phyloP scores from a whole-genome alignment of 2,329 filamentous ascomycete species.

The Trichoderma oligosporum region DNA sequence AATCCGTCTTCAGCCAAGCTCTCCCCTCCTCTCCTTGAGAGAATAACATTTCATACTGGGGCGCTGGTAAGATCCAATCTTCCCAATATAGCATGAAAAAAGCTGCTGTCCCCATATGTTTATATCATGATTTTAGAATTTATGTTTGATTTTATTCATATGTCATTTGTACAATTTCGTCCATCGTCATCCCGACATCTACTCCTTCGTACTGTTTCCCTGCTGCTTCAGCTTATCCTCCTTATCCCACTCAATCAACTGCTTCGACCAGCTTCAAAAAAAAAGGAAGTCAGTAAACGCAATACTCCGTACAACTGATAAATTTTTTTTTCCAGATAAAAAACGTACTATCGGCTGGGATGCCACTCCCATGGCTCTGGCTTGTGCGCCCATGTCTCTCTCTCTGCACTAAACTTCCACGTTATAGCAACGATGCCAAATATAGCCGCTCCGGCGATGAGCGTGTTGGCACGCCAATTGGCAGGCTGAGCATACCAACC shows the following conservation, averaged over 20 bases:
- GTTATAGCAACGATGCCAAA: slow-evolving; percentile 63
- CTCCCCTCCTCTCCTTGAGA: background rate
- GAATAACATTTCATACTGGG: background rate
- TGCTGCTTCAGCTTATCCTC: slow-evolving; percentile 39
- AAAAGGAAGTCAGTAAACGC: background rate
- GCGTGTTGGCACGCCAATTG: slow-evolving; percentile 94
- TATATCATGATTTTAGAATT: too few relatives aligned
- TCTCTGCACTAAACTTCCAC: slow-evolving; percentile 70
- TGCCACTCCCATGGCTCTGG: slow-evolving; percentile 75
- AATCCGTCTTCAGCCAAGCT: too few relatives aligned
- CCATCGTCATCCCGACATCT: slow-evolving; percentile 16
- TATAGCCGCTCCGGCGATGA: slow-evolving; percentile 66
- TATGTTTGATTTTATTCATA: slow-evolving; percentile 12
- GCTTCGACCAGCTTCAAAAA: slow-evolving; percentile 42
- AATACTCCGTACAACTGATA: too few relatives aligned
- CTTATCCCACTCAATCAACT: slow-evolving; percentile 44
- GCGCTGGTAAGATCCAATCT: background rate
- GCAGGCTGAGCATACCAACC: slow-evolving; percentile 94
- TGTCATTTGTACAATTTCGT: slow-evolving; percentile 21
- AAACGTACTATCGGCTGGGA: slow-evolving; percentile 74
- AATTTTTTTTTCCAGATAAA: too few relatives aligned
- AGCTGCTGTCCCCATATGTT: background rate
- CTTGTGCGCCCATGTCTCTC: slow-evolving; percentile 70
- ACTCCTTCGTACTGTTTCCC: slow-evolving; percentile 30
- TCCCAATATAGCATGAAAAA: background rate